These are phyloP conservation scores for Hortiboletus rubellus DNA, from an alignment of 1,284 basidiomycete species.

Conservation along the genomic window DNA sequence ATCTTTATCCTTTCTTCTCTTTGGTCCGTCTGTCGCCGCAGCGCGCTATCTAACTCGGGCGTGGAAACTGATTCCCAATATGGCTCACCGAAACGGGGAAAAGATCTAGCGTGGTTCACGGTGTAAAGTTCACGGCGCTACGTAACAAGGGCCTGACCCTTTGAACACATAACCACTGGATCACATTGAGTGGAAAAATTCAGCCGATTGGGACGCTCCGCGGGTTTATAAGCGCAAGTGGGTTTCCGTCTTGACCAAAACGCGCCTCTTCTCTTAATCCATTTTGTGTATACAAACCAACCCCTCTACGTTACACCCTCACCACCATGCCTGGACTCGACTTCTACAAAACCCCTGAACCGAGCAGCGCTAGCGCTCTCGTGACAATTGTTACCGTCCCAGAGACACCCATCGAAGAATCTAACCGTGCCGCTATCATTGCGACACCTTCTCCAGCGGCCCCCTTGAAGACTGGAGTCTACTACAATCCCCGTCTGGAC, in stretches of 20 bases:
- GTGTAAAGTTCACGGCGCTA: conserved; percentile 13
- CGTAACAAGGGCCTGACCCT: conserved; percentile 30
- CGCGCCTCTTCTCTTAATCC: conserved; percentile 15
- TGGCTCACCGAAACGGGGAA: conserved; percentile 12
- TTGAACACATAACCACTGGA: conserved; percentile 10
- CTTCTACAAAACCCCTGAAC: conserved; percentile 36
- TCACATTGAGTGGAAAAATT: conserved; percentile 11
- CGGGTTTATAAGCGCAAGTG: conserved; percentile 20
- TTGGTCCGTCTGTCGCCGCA: conserved; percentile 24
- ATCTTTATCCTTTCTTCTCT: conserved; percentile 7
- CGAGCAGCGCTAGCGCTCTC: conserved; percentile 4
- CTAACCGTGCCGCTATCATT: background rate
- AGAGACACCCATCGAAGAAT: conserved; percentile 8
- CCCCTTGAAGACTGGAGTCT: conserved; percentile 19
- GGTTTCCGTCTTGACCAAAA: background rate
- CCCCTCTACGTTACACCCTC: conserved; percentile 6
- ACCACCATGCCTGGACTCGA: conserved; percentile 46
- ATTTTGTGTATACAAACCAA: conserved; percentile 26
- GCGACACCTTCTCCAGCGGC: conserved; percentile 15
- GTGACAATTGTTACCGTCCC: conserved; percentile 1
- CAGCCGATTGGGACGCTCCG: conserved; percentile 10
- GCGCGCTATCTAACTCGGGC: background rate
- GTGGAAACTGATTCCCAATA: conserved; percentile 6
- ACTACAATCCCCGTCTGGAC: conserved; percentile 51
- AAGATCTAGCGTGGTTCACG: background rate